Base-by-base conservation (phyloP, 2,329 filamentous ascomycete genomes). In the Byssothecium circinans region DNA sequence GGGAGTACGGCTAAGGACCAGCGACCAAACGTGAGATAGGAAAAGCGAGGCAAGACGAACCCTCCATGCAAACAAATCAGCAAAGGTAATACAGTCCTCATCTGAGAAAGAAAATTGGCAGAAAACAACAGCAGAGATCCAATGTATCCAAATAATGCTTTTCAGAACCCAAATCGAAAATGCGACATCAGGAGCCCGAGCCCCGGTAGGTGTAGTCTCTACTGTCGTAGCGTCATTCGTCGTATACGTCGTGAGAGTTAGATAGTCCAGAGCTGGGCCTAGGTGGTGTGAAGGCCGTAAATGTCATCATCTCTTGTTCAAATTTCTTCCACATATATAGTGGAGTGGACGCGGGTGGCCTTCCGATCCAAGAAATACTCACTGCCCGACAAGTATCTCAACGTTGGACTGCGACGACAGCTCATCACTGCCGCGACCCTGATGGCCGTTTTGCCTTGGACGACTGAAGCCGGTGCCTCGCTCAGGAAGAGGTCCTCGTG, bases 361-460 rank as follows among this genome's bases (percentile, higher is more conserved):
- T 41, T 45, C 49, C 36, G 41, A 38, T 27, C 37, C 5, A 12
- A 39, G 17, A 32, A 25, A 25, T 29, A 42, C 53, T 68, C 57
- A 69, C 70, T 81, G 82, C 74, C 84, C 82, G 60, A 84, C 82
- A 60, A 84, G 82, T 65, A 85, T 83, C 67, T 84, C 81, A 54
- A 83, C 78, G 48, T 79, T 78, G 52, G 80, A 81, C 60, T 78
- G 80, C 56, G 80, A 77, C 46, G 81, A 81, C 49, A 85, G 72
- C 66, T 86, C 83, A 59, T 86, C 83, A 67, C 82, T 85, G 60
- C 80, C 81, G 57, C 82, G 80, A 47, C 78, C 70, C 60, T 81
- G 78, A 65, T 85, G 82, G 61, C 82, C 82, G 61, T 84, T 85
- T 60, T 80, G 81, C 59, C 82, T 75, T 52, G 77, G 64, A 44